Base-by-base conservation (phyloP, 1,139 yeast genomes). In the Suhomyces kunorum region DNA sequence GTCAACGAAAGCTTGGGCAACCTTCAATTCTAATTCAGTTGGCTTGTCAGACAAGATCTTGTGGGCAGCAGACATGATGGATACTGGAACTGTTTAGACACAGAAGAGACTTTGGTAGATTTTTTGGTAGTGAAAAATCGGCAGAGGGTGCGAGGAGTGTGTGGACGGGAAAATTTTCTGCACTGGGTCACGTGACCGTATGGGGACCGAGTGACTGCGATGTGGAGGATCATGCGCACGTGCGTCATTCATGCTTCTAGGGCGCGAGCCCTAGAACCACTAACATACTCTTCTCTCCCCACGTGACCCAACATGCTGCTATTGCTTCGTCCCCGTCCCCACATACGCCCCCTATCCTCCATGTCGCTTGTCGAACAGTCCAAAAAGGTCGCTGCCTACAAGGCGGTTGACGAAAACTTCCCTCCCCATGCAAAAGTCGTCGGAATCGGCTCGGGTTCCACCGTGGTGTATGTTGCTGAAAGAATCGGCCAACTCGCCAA, bases 1-100 rank as follows among this genome's bases (percentile, higher is more conserved):
- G 81, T 92, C 99, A 68, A 84, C 74, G 74, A 92, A 88, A 66
- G 98, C 97, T 82, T 92, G 98, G 66, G 97, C 98, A 72, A 92
- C 96, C 81, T 92, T 95, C 77, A 92, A 88, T 81, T 92, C 99
- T 78, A 92, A 88, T 80, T 92, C 98, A 71, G 92, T 73, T 78
- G 98, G 98, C 69, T 83, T 83, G 70, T 83, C 83, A 64, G 86
- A 79, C 75, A 89, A 83, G 77, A 92, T 83, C 84, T 94, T 92
- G 75, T 87, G 81, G 75, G 88, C 87, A 70, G 95, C 94, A 76
- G 96, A 88, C 97, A 89, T 89, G 62, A 59, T 81, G 51, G 45
- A 38, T 46, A 39, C 36, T 44, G 42, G 32, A 39, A 37, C 43
- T 40, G 39, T 36, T n/a, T 36, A 36, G 37, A 38, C 40, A 38